Base-by-base conservation (phyloP, 495 filamentous ascomycete species). In the Aspergillus sparsus region DNA sequence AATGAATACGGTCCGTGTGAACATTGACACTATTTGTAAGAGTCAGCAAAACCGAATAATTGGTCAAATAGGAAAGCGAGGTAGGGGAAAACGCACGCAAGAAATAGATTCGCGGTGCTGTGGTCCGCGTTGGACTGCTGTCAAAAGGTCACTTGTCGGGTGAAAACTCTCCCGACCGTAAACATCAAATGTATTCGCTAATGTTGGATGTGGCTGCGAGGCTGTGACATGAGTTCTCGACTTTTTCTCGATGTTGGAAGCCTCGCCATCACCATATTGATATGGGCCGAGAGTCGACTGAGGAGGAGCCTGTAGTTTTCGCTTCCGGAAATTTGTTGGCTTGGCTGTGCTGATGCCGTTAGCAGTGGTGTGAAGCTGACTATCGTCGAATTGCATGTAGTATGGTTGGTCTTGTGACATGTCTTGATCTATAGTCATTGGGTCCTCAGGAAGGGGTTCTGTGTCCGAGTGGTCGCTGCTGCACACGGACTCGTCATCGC, bases 321-420 rank as follows among this genome's bases (percentile, higher is more conserved):
- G 66, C 60, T 76, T 76, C 31, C 68, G 63, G 32, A 57, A 35
- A 52, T 61, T 62, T 12, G 54, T 31, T 41, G 44, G 16, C 6
- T 53, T 49, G 7, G 51, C 1, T 8, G 33, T 41, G 36, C 13
- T 15, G 1, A 18, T 4, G 12, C n/a, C 6, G 44, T 8, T 6
- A 34, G 31, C n/a, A 42, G 13, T 11, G 41, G 45, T 9, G 21
- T 53, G 42, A 35, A 15, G 12, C 12, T 15, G 33, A 36, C 41
- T 52, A 45, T 18, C n/a, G 34, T 27, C 21, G 44, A 21, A 15
- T 34, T 36, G 10, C n/a, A n/a, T 6, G 18, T 12, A 16, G 13
- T 44, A 42, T 8, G 49, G 31, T 49, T 54, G 50, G 11, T 46
- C 36, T 3, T 33, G 51, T 13, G 13, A 27, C 7, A 54, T 18